Percentiles rank a stretch among this genome's conserved stretches.
These are phyloP conservation scores for Rosa lucieae DNA, from an alignment of 306 rosid species.

Conservation along the genomic window DNA sequence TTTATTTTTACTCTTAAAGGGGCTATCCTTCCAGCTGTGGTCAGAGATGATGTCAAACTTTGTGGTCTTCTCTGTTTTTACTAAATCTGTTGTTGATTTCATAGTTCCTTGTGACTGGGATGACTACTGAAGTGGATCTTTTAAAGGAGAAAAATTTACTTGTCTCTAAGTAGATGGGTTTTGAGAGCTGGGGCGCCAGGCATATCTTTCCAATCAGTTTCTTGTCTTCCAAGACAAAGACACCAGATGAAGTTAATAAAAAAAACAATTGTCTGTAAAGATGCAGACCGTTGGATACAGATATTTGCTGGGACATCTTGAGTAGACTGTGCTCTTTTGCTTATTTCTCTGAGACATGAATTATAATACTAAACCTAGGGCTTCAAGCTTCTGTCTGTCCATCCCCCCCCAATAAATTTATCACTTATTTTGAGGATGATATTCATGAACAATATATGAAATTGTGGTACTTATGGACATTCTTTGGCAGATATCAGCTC, in stretches of 20 bases:
- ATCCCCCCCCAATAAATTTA: background rate
- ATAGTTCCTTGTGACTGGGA: background rate
- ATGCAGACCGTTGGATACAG: background rate
- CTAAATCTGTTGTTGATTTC: background rate
- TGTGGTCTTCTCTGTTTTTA: background rate
- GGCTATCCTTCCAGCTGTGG: background rate
- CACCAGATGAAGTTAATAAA: no score
- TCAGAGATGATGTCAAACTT: background rate
- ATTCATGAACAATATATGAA: background rate
- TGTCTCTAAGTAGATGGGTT: background rate
- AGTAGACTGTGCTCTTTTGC: no score
- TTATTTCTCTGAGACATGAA: background rate
- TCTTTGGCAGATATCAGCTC: conserved; percentile 84
- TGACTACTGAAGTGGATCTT: background rate
- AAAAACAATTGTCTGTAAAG: no score
- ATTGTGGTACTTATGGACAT: conserved; percentile 20
- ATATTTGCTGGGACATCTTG: background rate
- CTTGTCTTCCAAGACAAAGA: background rate
- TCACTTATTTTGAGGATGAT: background rate
- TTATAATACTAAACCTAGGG: background rate
- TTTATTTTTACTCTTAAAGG: background rate
- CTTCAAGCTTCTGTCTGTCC: no score
- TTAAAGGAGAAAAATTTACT: background rate
- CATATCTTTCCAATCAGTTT: background rate
- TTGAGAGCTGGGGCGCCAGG: background rate